Evolutionary conservation across 768 basidiomycete genomes (phyloP).

Genomic region (Rhodotorula graminis): DNA sequence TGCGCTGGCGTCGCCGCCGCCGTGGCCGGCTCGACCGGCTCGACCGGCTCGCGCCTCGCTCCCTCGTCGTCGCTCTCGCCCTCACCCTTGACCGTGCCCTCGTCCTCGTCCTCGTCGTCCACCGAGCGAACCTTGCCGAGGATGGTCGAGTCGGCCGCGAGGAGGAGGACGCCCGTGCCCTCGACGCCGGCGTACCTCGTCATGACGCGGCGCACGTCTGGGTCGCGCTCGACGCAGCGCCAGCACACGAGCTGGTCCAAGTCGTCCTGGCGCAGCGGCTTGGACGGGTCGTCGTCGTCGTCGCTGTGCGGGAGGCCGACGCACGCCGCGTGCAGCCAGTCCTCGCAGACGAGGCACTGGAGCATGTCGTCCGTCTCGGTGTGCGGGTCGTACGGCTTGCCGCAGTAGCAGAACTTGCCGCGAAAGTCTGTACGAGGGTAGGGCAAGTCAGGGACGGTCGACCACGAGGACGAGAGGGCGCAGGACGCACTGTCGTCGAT

Average conservation of each 20-base stretch:
- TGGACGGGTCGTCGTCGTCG: slow-evolving; percentile 4
- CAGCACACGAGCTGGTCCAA: slow-evolving; percentile 35
- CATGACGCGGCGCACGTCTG: slow-evolving; percentile 6
- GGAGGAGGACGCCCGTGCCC: slow-evolving; percentile 22
- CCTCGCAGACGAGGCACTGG: slow-evolving; percentile 36
- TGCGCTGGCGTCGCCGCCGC: not conserved
- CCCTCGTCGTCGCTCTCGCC: not conserved
- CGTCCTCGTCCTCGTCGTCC: slow-evolving; percentile 4
- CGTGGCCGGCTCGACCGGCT: too few relatives aligned
- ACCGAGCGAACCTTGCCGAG: not conserved
- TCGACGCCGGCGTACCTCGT: slow-evolving; percentile 32
- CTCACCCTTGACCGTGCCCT: not conserved
- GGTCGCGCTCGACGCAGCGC: slow-evolving; percentile 7
- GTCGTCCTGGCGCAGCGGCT: slow-evolving; percentile 27
- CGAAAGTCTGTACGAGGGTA: slow-evolving; percentile 32
- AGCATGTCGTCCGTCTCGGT: slow-evolving; percentile 35
- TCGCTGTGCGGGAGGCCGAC: slow-evolving; percentile 30
- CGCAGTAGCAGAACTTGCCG: slow-evolving; percentile 42
- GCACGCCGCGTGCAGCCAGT: slow-evolving; percentile 41
- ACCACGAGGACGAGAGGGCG: too few relatives aligned
- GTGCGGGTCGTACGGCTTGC: slow-evolving; percentile 40
- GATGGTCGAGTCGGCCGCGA: not conserved
- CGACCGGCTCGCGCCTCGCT: not conserved
- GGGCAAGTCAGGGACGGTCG: too few relatives aligned
- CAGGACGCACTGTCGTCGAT: slow-evolving; percentile 30